phyloP scores from a whole-genome alignment of 2,329 filamentous ascomycete species.

The Cladophialophora immunda region DNA sequence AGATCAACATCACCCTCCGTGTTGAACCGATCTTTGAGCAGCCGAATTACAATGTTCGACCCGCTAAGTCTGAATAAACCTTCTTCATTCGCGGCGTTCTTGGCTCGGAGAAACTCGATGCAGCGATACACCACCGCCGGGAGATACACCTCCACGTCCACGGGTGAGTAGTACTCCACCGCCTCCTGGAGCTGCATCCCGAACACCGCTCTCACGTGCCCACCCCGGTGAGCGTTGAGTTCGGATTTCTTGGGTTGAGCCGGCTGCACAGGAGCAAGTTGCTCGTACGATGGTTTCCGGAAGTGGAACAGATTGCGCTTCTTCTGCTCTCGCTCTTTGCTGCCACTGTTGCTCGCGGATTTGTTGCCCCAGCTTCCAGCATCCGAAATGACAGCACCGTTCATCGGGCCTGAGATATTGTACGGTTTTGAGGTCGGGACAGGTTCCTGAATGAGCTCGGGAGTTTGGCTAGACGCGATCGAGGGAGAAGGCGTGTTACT shows the following conservation, averaged over 20 bases:
- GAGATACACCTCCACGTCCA: slow-evolving; percentile 75
- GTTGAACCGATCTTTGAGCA: slow-evolving; percentile 91
- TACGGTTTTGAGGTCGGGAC: slow-evolving; percentile 45
- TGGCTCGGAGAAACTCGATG: slow-evolving; percentile 87
- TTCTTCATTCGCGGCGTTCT: slow-evolving; percentile 84
- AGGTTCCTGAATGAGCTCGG: slow-evolving; percentile 42
- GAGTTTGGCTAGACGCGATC: slow-evolving; percentile 42
- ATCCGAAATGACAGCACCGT: slow-evolving; percentile 84
- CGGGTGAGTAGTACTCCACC: slow-evolving; percentile 78
- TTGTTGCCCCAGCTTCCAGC: slow-evolving; percentile 87
- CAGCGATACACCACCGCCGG: slow-evolving; percentile 95
- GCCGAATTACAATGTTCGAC: slow-evolving; percentile 94
- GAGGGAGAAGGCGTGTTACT: slow-evolving; percentile 47
- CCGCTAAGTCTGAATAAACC: slow-evolving; percentile 96
- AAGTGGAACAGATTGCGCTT: slow-evolving; percentile 41
- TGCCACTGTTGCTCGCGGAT: slow-evolving; percentile 55
- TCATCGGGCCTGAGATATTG: slow-evolving; percentile 85
- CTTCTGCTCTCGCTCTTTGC: slow-evolving; percentile 64
- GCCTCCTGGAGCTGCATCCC: slow-evolving; percentile 86
- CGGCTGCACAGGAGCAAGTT: slow-evolving; percentile 24
- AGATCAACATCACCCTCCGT: slow-evolving; percentile 90
- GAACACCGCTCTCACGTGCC: slow-evolving; percentile 73
- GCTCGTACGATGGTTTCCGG: slow-evolving; percentile 37
- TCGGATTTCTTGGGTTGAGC: slow-evolving; percentile 29
- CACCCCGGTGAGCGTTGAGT: slow-evolving; percentile 26